Evolutionary conservation across 2,329 filamentous ascomycete genomes (phyloP).

Genomic region (Aspergillus ochraceus): DNA sequence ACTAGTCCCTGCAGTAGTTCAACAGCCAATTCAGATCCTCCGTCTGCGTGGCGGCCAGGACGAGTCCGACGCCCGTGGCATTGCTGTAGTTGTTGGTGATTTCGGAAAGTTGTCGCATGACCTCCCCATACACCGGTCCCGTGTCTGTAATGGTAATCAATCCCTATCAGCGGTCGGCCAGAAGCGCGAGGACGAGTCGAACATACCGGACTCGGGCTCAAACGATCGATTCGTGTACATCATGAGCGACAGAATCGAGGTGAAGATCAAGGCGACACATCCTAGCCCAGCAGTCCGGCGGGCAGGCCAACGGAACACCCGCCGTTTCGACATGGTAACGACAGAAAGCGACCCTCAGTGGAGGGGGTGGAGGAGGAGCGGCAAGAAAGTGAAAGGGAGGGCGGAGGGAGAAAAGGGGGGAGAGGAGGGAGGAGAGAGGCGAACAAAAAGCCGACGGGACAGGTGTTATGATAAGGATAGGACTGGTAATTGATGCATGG

Average conservation of each 20-base stretch:
- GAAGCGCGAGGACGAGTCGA: background rate
- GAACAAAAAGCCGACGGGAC: background rate
- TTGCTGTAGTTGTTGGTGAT: conserved; percentile 17
- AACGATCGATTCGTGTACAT: conserved; percentile 13
- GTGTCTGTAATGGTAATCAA: conserved; percentile 3
- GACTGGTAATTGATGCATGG: conserved; percentile 5
- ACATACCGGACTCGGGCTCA: conserved; percentile 12
- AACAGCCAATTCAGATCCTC: conserved; percentile 24
- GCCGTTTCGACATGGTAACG: conserved; percentile 17
- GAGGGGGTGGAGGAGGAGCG: background rate
- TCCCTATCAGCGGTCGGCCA: conserved; percentile 4
- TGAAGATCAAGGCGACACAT: conserved; percentile 17
- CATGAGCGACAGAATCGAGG: conserved; percentile 11
- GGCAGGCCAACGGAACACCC: conserved; percentile 21
- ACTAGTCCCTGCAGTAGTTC: conserved; percentile 22
- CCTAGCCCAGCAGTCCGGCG: conserved; percentile 16
- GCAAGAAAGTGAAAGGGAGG: background rate
- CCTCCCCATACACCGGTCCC: conserved; percentile 10
- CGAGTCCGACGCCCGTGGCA: conserved; percentile 15
- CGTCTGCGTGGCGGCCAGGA: conserved; percentile 18
- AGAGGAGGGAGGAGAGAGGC: background rate
- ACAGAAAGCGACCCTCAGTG: background rate
- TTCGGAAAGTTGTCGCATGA: conserved; percentile 17
- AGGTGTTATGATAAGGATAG: conserved; percentile 1
- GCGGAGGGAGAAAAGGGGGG: background rate